A percentile compares a stretch with the other conserved stretches of the same genome.
Conservation (phyloP, 2,329 filamentous ascomycete genomes). For the Pseudogymnoascus sp. region DNA sequence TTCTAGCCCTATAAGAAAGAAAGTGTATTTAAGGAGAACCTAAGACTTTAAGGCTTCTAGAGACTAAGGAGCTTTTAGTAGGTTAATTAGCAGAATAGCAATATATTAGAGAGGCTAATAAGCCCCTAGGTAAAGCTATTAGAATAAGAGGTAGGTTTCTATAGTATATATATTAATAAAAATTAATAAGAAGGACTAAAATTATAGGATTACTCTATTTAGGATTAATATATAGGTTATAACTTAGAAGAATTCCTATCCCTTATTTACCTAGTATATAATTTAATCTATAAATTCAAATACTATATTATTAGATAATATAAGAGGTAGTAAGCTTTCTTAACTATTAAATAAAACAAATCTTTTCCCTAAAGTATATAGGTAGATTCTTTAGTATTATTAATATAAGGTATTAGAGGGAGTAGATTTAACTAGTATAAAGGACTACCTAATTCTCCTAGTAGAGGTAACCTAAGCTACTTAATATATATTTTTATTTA, state of each 20-base stretch:
- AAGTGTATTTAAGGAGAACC: slow-evolving; percentile 19
- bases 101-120: slow-evolving; percentile 22
- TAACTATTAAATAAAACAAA: slow-evolving; percentile 20
- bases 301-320: slow-evolving; percentile 19
- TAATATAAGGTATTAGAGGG: no score
- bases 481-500: no score
- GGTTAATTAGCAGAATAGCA: slow-evolving; percentile 19
- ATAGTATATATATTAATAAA: slow-evolving; percentile 22
- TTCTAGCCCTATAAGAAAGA: slow-evolving; percentile 6
- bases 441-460: no score
- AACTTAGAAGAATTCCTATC: slow-evolving; percentile 4
- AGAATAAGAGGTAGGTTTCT: slow-evolving; percentile 17
- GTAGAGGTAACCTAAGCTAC: no score
- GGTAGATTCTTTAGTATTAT: no score
- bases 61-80: slow-evolving; percentile 19
- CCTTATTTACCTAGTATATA: slow-evolving; percentile 6
- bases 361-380: no score
- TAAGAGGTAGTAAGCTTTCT: slow-evolving; percentile 21
- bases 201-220: slow-evolving; percentile 20
- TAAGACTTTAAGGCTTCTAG: slow-evolving; percentile 18
- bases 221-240: neutral
- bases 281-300: neutral
- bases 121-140: slow-evolving; percentile 24
- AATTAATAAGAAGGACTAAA: slow-evolving; percentile 21
- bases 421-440: no score